These are phyloP conservation scores for Chlorella sp. DNA, from an alignment of 139 green algal genomes.

Conservation along the genomic window DNA sequence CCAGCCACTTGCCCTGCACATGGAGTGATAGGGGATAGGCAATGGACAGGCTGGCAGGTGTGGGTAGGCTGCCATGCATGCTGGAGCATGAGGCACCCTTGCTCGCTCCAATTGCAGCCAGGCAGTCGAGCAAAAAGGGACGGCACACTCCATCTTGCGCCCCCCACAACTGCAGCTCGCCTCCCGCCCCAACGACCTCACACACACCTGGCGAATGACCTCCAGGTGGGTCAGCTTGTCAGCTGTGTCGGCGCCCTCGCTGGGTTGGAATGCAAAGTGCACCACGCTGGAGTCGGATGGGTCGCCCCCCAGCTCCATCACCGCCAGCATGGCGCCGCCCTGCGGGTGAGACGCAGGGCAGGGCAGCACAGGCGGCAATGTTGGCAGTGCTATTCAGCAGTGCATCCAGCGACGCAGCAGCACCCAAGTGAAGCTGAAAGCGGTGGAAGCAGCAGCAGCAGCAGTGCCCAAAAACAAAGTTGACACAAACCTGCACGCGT, in stretches of 20 bases:
- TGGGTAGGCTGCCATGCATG: not conserved
- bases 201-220: conserved; percentile 33
- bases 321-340: conserved; percentile 13
- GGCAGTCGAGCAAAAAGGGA: too few species aligned
- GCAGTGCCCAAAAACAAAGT: not conserved
- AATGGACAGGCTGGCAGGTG: not conserved
- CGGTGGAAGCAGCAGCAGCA: not conserved
- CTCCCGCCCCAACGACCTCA: not conserved
- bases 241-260: not conserved
- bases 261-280: conserved; percentile 4
- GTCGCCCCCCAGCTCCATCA: not conserved
- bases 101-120: too few species aligned
- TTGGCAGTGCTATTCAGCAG: not conserved
- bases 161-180: not conserved
- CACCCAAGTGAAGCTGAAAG: not conserved
- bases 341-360: not conserved
- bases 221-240: conserved; percentile 34
- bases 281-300: not conserved
- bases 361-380: not conserved
- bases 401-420: not conserved
- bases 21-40: not conserved
- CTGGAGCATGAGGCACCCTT: too few species aligned
- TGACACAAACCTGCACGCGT: not conserved
- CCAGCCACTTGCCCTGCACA: conserved; percentile 65
- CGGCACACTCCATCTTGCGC: too few species aligned